Evolutionary conservation across 2,329 filamentous ascomycete species (phyloP).

Genomic region (Leptographium wingfieldii): DNA sequence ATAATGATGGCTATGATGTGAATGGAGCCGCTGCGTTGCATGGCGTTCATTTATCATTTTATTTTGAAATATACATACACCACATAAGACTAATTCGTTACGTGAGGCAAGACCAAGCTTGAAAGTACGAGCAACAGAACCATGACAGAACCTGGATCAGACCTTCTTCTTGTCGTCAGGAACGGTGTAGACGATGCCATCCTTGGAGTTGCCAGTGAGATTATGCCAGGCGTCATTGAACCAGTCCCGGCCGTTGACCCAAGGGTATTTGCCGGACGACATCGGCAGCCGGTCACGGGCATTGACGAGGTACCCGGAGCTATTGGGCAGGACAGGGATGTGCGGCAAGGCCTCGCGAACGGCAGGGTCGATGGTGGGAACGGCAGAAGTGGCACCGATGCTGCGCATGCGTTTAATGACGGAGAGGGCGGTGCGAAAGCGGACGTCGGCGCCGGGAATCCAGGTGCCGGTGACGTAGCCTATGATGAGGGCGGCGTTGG

Average conservation of each 20-base stretch:
- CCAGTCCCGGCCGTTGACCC: constrained; percentile 16
- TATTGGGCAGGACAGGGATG: constrained; percentile 13
- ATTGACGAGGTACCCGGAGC: constrained; percentile 16
- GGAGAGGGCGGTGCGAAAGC: constrained; percentile 9
- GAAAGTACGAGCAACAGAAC: not conserved
- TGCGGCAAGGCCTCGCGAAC: constrained; percentile 10
- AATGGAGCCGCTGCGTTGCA: not conserved
- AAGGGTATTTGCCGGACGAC: constrained; percentile 15
- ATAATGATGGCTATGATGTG: not conserved
- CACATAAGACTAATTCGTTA: no score
- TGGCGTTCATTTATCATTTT: not conserved
- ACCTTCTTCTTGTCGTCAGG: constrained; percentile 5
- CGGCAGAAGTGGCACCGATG: constrained; percentile 11
- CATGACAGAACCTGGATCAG: not conserved
- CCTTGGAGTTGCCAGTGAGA: constrained; percentile 4
- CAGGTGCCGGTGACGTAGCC: constrained; percentile 50
- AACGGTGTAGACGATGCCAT: constrained; percentile 10
- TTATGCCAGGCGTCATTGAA: constrained; percentile 19
- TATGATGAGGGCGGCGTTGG: constrained; percentile 44
- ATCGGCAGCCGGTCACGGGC: constrained; percentile 17
- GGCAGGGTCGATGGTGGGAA: constrained; percentile 13
- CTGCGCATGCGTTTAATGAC: constrained; percentile 11
- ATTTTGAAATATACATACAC: not conserved
- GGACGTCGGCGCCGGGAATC: constrained; percentile 45
- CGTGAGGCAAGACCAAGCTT: no score